A percentile compares a stretch with the other conserved stretches of the same genome.
phyloP scores from a whole-genome alignment of 495 filamentous ascomycete species.

The Aspergillus cavernicola region DNA sequence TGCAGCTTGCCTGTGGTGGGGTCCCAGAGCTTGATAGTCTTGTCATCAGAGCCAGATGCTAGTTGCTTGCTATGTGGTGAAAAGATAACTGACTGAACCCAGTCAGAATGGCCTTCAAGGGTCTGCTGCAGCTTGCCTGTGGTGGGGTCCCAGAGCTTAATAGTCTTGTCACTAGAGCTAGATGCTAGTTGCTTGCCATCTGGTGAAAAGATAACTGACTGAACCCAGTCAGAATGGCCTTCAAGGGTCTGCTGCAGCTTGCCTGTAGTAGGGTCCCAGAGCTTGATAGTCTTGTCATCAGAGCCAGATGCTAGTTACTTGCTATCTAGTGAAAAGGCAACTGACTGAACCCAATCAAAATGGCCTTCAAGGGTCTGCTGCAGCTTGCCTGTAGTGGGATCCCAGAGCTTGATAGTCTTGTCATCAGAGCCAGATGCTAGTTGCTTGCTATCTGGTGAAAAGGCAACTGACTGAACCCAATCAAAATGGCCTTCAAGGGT shows the following conservation, averaged over 20 bases:
- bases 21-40: conserved; percentile 14
- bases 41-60: conserved; percentile 16
- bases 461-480: neutral
- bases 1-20: neutral
- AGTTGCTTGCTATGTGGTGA: neutral
- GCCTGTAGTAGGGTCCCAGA: conserved; percentile 2
- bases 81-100: neutral
- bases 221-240: neutral
- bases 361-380: neutral
- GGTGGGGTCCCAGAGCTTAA: conserved; percentile 12
- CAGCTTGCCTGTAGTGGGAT: neutral
- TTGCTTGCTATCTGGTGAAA: neutral
- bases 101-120: neutral
- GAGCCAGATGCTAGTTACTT: conserved; percentile 9
- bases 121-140: neutral
- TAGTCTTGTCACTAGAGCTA: conserved; percentile 16
- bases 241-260: neutral
- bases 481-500: neutral
- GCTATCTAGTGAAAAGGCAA: neutral
- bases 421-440: conserved; percentile 18
- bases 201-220: neutral
- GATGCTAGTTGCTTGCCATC: conserved; percentile 9
- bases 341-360: neutral
- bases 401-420: conserved; percentile 16
- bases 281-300: conserved; percentile 15